Conservation (phyloP, 2,329 filamentous ascomycete species). For the Gyromitra esculenta region DNA sequence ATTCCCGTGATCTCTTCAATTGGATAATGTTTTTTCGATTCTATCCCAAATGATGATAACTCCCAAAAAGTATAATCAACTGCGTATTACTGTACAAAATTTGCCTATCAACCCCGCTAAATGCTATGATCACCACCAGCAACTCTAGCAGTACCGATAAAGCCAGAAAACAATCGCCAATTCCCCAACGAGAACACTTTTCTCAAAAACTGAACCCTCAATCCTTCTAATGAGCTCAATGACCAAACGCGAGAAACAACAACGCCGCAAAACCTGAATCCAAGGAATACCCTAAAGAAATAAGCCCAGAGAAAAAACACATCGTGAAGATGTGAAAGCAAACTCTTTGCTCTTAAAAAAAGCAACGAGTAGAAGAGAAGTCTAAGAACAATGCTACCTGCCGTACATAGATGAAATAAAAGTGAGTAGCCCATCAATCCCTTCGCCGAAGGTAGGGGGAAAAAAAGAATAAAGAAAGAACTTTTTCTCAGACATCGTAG, state of each 20-base stretch:
- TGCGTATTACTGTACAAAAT: conserved; percentile 42
- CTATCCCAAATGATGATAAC: conserved; percentile 2
- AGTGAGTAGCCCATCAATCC: conserved; percentile 22
- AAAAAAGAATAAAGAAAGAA: conserved; percentile 34
- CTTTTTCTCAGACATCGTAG: conserved; percentile 33
- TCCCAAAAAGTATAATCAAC: conserved; percentile 2
- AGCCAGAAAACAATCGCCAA: conserved; percentile 30
- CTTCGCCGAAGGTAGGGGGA: conserved; percentile 11
- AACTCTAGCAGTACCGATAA: conserved; percentile 11
- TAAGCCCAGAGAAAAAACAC: conserved; percentile 29
- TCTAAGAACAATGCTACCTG: conserved; percentile 42
- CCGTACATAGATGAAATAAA: conserved; percentile 39
- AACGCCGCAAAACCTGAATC: conserved; percentile 42
- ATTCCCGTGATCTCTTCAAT: conserved; percentile 4
- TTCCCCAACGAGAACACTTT: conserved; percentile 31
- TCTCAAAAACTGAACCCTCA: conserved; percentile 24
- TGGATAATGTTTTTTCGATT: conserved; percentile 16
- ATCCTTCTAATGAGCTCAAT: conserved; percentile 41
- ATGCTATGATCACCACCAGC: conserved; percentile 8
- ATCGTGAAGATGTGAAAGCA: conserved; percentile 29
- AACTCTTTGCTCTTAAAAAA: conserved; percentile 26
- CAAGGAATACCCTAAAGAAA: conserved; percentile 36
- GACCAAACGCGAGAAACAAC: conserved; percentile 42
- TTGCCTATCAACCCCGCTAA: background rate
- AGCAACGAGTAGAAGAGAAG: conserved; percentile 9